Percentiles rank a stretch among this genome's conserved stretches.
Conservation (phyloP, 805 yeast species). For the Ogataea angusta region DNA sequence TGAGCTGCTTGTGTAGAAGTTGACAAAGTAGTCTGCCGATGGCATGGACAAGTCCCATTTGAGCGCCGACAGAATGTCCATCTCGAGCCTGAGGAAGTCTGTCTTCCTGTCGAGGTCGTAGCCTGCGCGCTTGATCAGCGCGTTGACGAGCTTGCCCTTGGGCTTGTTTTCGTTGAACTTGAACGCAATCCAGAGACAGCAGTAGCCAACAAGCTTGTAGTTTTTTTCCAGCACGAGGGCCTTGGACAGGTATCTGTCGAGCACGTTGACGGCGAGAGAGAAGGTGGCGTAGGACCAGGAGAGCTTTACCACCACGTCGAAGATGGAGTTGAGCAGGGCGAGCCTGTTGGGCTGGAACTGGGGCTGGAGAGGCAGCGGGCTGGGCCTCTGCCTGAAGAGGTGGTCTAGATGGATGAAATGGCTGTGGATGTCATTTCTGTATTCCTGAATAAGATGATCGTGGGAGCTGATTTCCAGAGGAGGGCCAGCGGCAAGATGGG, state of each 20-base stretch:
- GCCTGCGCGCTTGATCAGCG: conserved; percentile 31
- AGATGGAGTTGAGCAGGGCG: conserved; percentile 30
- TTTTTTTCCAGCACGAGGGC: conserved; percentile 33
- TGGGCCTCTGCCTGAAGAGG: conserved; percentile 30
- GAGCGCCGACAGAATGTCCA: conserved; percentile 58
- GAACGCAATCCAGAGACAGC: conserved; percentile 46
- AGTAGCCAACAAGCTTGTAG: conserved; percentile 39
- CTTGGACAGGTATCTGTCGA: conserved; percentile 39
- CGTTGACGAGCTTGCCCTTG: conserved; percentile 40
- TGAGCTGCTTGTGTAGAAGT: conserved; percentile 41
- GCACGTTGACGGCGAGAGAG: conserved; percentile 35
- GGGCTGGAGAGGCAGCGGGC: conserved; percentile 26
- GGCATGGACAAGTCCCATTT: conserved; percentile 64
- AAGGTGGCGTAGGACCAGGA: conserved; percentile 35
- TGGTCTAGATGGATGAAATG: conserved; percentile 27
- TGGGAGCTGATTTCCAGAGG: conserved; percentile 30
- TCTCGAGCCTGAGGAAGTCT: conserved; percentile 62
- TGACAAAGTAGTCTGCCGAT: conserved; percentile 62
- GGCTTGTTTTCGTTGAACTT: conserved; percentile 49
- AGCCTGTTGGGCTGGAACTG: conserved; percentile 21
- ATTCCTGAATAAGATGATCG: conserved; percentile 26
- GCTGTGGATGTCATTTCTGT: conserved; percentile 27
- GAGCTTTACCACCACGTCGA: conserved; percentile 30
- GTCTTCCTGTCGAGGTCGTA: conserved; percentile 22
- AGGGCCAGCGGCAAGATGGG: conserved; percentile 14